Percentiles rank a stretch among this genome's conserved stretches.
Conservation (phyloP, 1,284 basidiomycete genomes). For the Naganishia sp. region DNA sequence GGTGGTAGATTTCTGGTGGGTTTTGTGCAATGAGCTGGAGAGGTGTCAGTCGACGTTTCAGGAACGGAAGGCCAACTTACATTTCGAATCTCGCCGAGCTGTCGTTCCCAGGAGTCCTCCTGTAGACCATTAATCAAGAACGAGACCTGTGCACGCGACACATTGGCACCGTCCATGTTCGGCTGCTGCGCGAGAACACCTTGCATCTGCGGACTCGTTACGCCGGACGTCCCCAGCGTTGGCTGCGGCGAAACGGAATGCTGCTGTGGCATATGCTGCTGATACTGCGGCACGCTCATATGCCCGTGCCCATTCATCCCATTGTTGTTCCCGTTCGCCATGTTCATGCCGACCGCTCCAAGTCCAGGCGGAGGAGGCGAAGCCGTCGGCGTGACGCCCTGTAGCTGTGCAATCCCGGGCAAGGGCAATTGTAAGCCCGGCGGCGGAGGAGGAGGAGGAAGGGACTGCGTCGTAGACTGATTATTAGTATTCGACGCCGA, state of each 20-base stretch:
- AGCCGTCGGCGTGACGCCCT: slow-evolving; percentile 23
- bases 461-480: not conserved
- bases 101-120: slow-evolving; percentile 90
- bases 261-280: slow-evolving; percentile 11
- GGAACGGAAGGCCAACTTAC: slow-evolving; percentile 59
- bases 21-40: slow-evolving; percentile 85
- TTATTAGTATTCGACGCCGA: slow-evolving; percentile 10
- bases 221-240: slow-evolving; percentile 19
- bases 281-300: slow-evolving; percentile 1
- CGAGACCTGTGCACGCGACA: slow-evolving; percentile 66
- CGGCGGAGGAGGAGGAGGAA: slow-evolving; percentile 11
- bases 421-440: slow-evolving; percentile 17
- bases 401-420: slow-evolving; percentile 24
- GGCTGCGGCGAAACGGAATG: slow-evolving; percentile 26
- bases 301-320: slow-evolving; percentile 13
- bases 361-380: slow-evolving; percentile 16
- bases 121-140: slow-evolving; percentile 89
- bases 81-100: slow-evolving; percentile 84
- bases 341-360: slow-evolving; percentile 10
- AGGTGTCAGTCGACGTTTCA: not conserved
- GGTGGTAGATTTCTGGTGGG: slow-evolving; percentile 90
- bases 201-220: slow-evolving; percentile 9
- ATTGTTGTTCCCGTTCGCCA: not conserved
- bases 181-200: not conserved
- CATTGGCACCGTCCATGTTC: slow-evolving; percentile 7